A percentile compares a stretch with the other conserved stretches of the same genome.
Evolutionary conservation across 2,329 filamentous ascomycete genomes (phyloP).

Genomic region (Exophiala calicioides): DNA sequence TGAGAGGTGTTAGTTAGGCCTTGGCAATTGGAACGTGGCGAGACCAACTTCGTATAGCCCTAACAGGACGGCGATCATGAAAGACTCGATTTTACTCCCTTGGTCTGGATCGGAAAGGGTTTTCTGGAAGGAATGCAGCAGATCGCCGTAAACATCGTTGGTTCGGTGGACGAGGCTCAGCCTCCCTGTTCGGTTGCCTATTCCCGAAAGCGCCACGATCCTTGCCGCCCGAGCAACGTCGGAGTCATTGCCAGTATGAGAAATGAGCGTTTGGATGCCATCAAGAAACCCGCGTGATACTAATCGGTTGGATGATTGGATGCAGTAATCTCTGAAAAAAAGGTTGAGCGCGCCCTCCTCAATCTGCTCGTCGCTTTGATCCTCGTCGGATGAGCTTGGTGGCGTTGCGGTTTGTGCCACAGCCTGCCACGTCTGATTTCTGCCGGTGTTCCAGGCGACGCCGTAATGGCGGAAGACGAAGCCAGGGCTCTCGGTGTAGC

Average conservation of each 20-base stretch:
- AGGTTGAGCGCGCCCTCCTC: constrained; percentile 10
- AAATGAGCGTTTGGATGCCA: constrained; percentile 16
- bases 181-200: constrained; percentile 10
- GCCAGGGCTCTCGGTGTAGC: constrained; percentile 1
- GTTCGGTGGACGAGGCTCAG: constrained; percentile 2
- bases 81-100: constrained; percentile 7
- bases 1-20: background rate
- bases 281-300: constrained; percentile 22
- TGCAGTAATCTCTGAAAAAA: constrained; percentile 17
- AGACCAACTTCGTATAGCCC: constrained; percentile 22
- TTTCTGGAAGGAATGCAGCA: constrained; percentile 13
- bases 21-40: background rate
- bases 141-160: constrained; percentile 5
- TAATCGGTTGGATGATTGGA: constrained; percentile 3
- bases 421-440: background rate
- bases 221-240: constrained; percentile 14
- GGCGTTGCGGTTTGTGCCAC: background rate
- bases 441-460: background rate
- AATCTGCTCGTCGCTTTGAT: background rate
- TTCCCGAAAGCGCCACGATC: constrained; percentile 13
- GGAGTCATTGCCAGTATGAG: background rate
- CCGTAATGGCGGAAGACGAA: constrained; percentile 3
- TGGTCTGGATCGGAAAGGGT: constrained; percentile 1
- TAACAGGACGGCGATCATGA: constrained; percentile 18
- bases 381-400: background rate